Conservation (phyloP, 495 filamentous ascomycete species). For the Penicillium waksmanii region DNA sequence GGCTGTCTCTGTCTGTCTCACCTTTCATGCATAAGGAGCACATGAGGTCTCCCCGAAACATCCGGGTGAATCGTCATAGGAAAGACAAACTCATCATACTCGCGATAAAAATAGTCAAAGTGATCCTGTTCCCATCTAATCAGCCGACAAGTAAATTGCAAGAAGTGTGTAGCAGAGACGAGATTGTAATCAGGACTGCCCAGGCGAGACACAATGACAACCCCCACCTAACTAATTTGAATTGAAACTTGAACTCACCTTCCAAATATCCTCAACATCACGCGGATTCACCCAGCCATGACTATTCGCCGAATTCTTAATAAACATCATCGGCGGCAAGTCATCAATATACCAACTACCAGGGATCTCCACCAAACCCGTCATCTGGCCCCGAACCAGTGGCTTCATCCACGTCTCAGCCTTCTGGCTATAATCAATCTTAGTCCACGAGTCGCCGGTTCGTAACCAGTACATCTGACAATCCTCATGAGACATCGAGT, state of each 20-base stretch:
- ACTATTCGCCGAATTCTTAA: constrained; percentile 61
- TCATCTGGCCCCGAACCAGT: constrained; percentile 53
- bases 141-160: not conserved
- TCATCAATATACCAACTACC: constrained; percentile 73
- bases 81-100: constrained; percentile 73
- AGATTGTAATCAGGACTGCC: not conserved
- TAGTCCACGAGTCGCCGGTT: constrained; percentile 63
- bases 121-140: constrained; percentile 48
- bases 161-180: not conserved
- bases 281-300: constrained; percentile 65
- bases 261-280: constrained; percentile 61
- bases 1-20: constrained; percentile 18
- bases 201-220: not conserved
- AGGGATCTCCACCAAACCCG: constrained; percentile 66
- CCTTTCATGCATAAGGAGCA: constrained; percentile 67
- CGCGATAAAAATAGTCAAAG: constrained; percentile 71
- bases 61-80: constrained; percentile 74
- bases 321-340: constrained; percentile 64
- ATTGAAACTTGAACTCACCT: constrained; percentile 29
- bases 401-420: constrained; percentile 72
- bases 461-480: constrained; percentile 68
- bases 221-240: no score
- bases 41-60: constrained; percentile 68
- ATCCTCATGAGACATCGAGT: constrained; percentile 69
- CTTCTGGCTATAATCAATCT: constrained; percentile 62